These are phyloP conservation scores for Gossypium herbaceum DNA, from an alignment of 345 rosid species.

Conservation along the genomic window DNA sequence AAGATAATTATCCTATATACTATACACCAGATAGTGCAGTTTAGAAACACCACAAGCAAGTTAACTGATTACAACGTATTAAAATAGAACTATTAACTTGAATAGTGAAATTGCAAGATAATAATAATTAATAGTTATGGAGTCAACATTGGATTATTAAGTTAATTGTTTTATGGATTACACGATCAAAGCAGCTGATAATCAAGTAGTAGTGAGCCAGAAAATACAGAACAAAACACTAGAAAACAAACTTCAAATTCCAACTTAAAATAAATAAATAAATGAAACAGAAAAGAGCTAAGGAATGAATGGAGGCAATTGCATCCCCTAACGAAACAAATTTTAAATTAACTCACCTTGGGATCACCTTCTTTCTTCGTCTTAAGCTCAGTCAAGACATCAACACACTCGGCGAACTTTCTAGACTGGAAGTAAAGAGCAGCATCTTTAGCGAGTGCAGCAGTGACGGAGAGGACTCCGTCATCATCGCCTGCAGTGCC, in stretches of 20 bases:
- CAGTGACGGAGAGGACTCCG: conserved; percentile 4
- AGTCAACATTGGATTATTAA: not conserved
- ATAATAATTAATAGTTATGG: not conserved
- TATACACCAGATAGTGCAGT: no score
- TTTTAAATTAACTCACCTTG: conserved; percentile 40
- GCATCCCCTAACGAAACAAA: not conserved
- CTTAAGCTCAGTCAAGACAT: conserved; percentile 54
- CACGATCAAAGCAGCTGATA: not conserved
- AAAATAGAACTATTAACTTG: not conserved
- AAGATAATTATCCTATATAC: no score
- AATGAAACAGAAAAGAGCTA: not conserved
- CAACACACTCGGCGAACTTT: conserved; percentile 67
- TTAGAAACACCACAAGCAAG: not conserved
- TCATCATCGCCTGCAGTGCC: conserved; percentile 37
- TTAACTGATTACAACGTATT: not conserved
- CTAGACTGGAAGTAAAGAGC: conserved; percentile 63
- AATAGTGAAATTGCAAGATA: not conserved
- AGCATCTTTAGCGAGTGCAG: conserved; percentile 79
- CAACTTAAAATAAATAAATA: not conserved
- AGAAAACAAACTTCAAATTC: not conserved
- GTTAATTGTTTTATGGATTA: not conserved
- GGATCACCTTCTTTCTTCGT: conserved; percentile 41
- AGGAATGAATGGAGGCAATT: not conserved
- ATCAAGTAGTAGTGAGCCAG: not conserved
- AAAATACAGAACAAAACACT: not conserved